Conservation (phyloP, 768 basidiomycete species). For the Termitomyces sp. region DNA sequence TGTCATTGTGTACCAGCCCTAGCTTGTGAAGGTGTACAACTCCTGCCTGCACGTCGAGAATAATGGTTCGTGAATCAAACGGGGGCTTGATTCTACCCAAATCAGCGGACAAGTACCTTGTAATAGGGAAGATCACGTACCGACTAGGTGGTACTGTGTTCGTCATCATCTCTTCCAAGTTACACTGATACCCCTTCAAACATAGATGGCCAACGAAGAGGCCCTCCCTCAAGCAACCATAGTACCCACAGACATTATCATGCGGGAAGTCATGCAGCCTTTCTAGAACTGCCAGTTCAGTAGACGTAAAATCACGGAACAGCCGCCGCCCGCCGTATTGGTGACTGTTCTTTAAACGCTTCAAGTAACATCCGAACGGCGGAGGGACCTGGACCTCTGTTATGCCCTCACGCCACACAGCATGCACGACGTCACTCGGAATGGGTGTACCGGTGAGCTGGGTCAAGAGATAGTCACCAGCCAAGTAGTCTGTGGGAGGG, state of each 20-base stretch:
- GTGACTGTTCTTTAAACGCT: conserved; percentile 4
- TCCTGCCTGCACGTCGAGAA: conserved; percentile 5
- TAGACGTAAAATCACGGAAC: conserved; percentile 11
- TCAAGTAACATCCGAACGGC: conserved; percentile 8
- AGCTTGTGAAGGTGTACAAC: conserved; percentile 7
- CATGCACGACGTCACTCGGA: conserved; percentile 3
- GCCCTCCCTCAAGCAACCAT: conserved; percentile 11
- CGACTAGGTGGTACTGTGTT: neutral
- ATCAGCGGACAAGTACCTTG: neutral
- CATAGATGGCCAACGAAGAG: conserved; percentile 10
- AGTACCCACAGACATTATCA: conserved; percentile 5
- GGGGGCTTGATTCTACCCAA: conserved; percentile 3
- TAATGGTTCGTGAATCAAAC: conserved; percentile 5
- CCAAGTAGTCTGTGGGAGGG: conserved; percentile 2
- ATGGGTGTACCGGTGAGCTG: conserved; percentile 8
- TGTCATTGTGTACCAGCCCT: conserved; percentile 8
- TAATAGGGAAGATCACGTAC: neutral
- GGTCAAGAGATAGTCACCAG: conserved; percentile 7
- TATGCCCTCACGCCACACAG: conserved; percentile 10
- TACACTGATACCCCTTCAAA: conserved; percentile 11
- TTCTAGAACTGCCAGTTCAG: conserved; percentile 6
- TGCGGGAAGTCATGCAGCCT: conserved; percentile 4
- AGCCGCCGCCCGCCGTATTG: conserved; percentile 8
- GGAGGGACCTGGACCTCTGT: conserved; percentile 5
- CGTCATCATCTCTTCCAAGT: conserved; percentile 10